Conservation (phyloP, 176 grass and related monocot species). For the Lolium multiflorum region DNA sequence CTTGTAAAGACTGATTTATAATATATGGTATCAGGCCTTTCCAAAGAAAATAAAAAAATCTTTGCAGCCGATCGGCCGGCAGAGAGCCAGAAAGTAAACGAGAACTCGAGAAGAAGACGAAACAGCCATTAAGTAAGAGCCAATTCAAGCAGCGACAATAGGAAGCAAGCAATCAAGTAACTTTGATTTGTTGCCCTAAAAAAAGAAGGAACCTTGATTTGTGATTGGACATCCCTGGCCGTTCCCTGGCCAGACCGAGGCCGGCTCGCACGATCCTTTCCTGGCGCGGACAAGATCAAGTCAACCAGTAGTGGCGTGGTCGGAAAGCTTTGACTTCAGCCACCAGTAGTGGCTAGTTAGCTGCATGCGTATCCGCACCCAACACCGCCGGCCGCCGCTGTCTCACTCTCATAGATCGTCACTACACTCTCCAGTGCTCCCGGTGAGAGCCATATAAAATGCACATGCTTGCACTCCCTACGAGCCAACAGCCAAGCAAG, state of each 20-base stretch:
- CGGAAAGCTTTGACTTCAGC: constrained; percentile 20
- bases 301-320: constrained; percentile 28
- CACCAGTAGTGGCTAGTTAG: not conserved
- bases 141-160: too few relatives aligned
- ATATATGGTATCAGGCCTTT: too few relatives aligned
- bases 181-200: too few relatives aligned
- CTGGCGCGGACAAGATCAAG: constrained; percentile 11
- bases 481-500: not conserved
- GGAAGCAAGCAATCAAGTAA: too few relatives aligned
- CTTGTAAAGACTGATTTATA: too few relatives aligned
- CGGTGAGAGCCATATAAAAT: constrained; percentile 16
- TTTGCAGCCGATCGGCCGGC: too few relatives aligned
- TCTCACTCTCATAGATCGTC: constrained; percentile 13
- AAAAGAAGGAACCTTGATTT: not conserved
- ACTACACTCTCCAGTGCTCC: constrained; percentile 16
- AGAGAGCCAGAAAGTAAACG: too few relatives aligned
- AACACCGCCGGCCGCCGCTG: constrained; percentile 12
- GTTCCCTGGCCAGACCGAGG: not conserved
- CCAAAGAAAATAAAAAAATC: too few relatives aligned
- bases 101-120: too few relatives aligned
- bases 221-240: not conserved
- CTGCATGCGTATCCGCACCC: not conserved
- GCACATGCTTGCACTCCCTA: not conserved
- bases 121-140: too few relatives aligned
- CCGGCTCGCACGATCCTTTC: not conserved